Evolutionary conservation across 352 stramenopile genomes (phyloP), one percentile per base, ranked within the genome.

Genomic region (Phytophthora multivora): DNA sequence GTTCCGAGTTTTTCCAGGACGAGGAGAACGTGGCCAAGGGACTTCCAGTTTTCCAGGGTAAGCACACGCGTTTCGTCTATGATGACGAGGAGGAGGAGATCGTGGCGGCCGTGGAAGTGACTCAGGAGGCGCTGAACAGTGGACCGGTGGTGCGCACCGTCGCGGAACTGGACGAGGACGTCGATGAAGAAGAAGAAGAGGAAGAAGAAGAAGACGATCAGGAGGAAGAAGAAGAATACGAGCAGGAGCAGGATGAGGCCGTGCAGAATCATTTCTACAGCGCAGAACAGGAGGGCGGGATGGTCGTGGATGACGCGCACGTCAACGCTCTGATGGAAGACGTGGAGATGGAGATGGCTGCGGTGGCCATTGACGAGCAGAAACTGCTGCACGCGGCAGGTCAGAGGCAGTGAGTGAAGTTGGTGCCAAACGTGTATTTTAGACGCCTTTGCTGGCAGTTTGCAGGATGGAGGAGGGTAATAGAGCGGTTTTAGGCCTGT

Each of bases 61-160:
- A 83, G 59, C 83, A 91, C 78, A 91, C 80, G 66, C 80, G 83
- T 28, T 91, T 92, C 40, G 73, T 92, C 48, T 92, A 92, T 70
- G 83, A 92, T 52, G 77, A 88, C 11, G 78, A 88, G 7, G 80
- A 89, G 0, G 73, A 86, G 8, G 75, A 86, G 55, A 89, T 92
- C 58, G 66, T 89, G 31, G 79, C 49, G 6, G 80, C 71, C 1
- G 72, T 91, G 19, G 83, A 91, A 55, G 80, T 89, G 48, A 90
- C 80, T 46, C 51, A 89, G 47, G 56, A 85, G 62, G 73, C 77
- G 47, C 51, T 86, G 49, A 63, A 45, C n/a, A 58, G 49, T 3
- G 80, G 80, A 0, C 80, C 83, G 0, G 62, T 79, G 21, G 80
- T 89, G 53, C 80, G 81, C 55, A 89, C 83, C 6, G 75, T 89